These are phyloP conservation scores for Arctium lappa DNA, from an alignment of 129 eudicot genomes.

Conservation along the genomic window DNA sequence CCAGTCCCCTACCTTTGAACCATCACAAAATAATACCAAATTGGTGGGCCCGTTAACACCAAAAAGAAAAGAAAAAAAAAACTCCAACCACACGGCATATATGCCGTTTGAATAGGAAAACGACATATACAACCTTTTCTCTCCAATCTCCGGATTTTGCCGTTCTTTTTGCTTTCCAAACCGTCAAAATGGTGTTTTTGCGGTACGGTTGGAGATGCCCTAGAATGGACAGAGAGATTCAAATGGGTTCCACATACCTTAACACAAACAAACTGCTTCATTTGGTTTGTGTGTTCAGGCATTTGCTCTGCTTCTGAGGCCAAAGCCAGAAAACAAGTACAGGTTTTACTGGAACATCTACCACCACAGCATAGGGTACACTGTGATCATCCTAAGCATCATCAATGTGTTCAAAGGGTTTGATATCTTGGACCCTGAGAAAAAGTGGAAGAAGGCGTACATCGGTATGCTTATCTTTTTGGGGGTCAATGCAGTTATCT, in stretches of 20 bases:
- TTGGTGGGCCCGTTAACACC: too few species aligned
- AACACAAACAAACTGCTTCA: neutral
- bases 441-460: constrained; percentile 80
- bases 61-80: too few species aligned
- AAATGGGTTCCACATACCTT: neutral
- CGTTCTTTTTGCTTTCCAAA: neutral
- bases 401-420: constrained; percentile 69
- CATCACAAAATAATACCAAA: too few species aligned
- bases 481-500: constrained; percentile 36
- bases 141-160: neutral
- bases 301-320: constrained; percentile 80
- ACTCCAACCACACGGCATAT: too few species aligned
- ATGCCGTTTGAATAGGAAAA: too few species aligned
- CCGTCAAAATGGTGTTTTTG: neutral
- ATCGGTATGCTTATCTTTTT: constrained; percentile 52
- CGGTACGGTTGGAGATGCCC: neutral
- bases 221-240: neutral
- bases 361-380: constrained; percentile 66
- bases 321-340: constrained; percentile 78
- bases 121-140: too few species aligned
- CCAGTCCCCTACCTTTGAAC: too few species aligned
- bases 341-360: constrained; percentile 84
- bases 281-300: constrained; percentile 28
- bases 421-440: constrained; percentile 68
- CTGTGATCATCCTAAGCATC: constrained; percentile 57